Conservation (phyloP, 768 basidiomycete genomes). For the Tubosaeta brunneosetosa region DNA sequence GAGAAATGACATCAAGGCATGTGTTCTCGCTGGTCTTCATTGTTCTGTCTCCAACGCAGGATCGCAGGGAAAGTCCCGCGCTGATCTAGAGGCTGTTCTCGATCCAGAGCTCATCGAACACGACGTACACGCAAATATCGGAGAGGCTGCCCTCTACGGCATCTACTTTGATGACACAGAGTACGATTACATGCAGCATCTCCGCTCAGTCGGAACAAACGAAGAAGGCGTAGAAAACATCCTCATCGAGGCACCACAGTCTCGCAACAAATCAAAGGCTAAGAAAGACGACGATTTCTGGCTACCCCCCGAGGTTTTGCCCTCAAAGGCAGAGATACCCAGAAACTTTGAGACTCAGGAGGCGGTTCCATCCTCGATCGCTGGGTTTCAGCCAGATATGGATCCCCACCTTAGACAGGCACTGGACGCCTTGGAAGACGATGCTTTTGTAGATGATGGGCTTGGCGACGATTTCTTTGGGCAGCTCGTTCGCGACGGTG, state of each 20-base stretch:
- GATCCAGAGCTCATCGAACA: constrained; percentile 44
- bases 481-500: constrained; percentile 67
- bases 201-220: constrained; percentile 69
- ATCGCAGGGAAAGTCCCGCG: constrained; percentile 65
- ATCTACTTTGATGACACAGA: constrained; percentile 93
- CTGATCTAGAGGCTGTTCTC: constrained; percentile 66
- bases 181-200: constrained; percentile 98
- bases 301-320: constrained; percentile 65
- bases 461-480: constrained; percentile 74
- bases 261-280: constrained; percentile 31
- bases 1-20: constrained; percentile 62
- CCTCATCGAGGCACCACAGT: constrained; percentile 69
- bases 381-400: constrained; percentile 93
- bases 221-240: constrained; percentile 81
- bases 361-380: constrained; percentile 73
- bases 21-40: constrained; percentile 15
- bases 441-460: constrained; percentile 82
- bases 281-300: constrained; percentile 35
- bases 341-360: constrained; percentile 72
- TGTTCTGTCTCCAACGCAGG: constrained; percentile 13
- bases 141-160: constrained; percentile 87
- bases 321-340: constrained; percentile 71
- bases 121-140: constrained; percentile 54
- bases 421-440: constrained; percentile 92
- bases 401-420: constrained; percentile 91